phyloP scores from a whole-genome alignment of 2,329 filamentous ascomycete genomes.

The Tolypocladium endophyticum region DNA sequence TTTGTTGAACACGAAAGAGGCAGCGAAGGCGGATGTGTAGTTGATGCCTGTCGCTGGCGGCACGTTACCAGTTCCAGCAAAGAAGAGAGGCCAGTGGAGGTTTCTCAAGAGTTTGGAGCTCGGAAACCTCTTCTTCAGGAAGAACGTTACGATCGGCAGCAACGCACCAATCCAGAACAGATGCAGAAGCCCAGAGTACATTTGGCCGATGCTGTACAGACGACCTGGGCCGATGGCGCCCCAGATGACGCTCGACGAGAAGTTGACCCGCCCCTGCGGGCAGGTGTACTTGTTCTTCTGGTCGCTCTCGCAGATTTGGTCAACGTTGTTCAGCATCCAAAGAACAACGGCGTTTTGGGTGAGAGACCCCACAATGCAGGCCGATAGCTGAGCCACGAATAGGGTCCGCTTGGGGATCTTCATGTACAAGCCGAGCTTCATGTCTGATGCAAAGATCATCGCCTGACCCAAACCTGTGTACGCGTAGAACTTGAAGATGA shows the following conservation, averaged over 20 bases:
- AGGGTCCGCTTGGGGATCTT: not conserved
- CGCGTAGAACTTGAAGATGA: not conserved
- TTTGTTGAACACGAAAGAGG: not conserved
- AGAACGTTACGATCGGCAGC: not conserved
- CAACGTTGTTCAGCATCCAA: not conserved
- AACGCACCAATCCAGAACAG: not conserved
- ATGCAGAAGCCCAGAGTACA: not conserved
- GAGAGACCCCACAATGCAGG: not conserved
- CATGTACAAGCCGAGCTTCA: not conserved
- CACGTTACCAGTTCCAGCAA: not conserved
- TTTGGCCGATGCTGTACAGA: not conserved
- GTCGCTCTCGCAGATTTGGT: not conserved
- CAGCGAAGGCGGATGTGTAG: not conserved
- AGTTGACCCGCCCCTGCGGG: not conserved
- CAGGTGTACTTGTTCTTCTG: not conserved
- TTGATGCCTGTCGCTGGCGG: not conserved
- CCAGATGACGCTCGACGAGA: not conserved
- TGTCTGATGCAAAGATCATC: not conserved
- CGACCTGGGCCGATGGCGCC: not conserved
- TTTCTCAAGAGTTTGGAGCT: not conserved
- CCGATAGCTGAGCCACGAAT: not conserved
- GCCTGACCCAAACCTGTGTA: not conserved
- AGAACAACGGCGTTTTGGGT: not conserved
- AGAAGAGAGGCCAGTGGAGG: not conserved
- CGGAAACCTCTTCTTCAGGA: not conserved